These are phyloP conservation scores for Nematocida sp. DNA, from an alignment of 371 early-diverging fungal genomes.

Conservation along the genomic window DNA sequence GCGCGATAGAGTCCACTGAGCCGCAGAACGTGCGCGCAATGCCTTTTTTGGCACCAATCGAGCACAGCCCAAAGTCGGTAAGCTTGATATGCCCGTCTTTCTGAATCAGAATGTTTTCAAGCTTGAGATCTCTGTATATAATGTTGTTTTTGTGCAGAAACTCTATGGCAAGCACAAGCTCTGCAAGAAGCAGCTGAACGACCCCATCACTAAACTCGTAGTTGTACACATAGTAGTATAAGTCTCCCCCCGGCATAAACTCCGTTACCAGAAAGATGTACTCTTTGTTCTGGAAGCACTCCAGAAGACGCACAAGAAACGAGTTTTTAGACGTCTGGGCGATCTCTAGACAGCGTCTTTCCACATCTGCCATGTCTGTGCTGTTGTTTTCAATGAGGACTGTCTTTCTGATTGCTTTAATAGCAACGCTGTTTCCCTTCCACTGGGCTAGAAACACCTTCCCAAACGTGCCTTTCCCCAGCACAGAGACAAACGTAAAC, in stretches of 20 bases:
- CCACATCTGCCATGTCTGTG: conserved; percentile 74
- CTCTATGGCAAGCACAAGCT: conserved; percentile 83
- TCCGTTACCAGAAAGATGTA: conserved; percentile 60
- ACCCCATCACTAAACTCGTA: conserved; percentile 85
- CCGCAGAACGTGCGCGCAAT: conserved; percentile 91
- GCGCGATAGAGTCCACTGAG: conserved; percentile 86
- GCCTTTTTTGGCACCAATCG: conserved; percentile 70
- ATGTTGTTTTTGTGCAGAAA: conserved; percentile 86
- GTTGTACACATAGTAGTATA: conserved; percentile 91
- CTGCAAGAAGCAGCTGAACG: conserved; percentile 92
- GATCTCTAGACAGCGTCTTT: conserved; percentile 79
- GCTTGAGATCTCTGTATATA: conserved; percentile 92
- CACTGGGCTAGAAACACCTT: conserved; percentile 84
- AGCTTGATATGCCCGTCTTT: conserved; percentile 80
- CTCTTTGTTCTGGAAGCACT: conserved; percentile 59
- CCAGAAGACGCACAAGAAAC: conserved; percentile 70
- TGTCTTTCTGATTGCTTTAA: conserved; percentile 91
- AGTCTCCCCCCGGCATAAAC: conserved; percentile 72
- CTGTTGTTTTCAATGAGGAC: conserved; percentile 81
- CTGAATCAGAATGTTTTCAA: conserved; percentile 79
- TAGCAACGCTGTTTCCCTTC: conserved; percentile 73
- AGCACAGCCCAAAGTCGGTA: conserved; percentile 89
- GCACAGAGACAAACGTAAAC: conserved; percentile 78
- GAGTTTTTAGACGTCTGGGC: conserved; percentile 73
- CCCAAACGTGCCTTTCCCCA: conserved; percentile 92